Percentiles rank a stretch among this genome's conserved stretches.
phyloP scores from a whole-genome alignment of 768 basidiomycete species.

The Leccinellum rugosiceps region DNA sequence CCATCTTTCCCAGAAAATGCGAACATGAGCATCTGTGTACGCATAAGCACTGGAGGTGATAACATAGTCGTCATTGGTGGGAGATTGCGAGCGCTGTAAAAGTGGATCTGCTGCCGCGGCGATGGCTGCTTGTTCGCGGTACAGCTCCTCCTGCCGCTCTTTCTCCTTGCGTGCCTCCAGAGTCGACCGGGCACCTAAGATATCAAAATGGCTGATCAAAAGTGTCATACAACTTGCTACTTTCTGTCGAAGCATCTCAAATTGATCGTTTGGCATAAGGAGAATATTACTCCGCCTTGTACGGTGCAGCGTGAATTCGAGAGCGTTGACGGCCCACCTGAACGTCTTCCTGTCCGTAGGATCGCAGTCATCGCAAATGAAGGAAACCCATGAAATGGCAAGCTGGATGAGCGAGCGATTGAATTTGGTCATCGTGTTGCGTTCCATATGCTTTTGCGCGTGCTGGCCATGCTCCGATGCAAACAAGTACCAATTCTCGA shows the following conservation, averaged over 20 bases:
- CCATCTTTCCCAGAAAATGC: conserved; percentile 73
- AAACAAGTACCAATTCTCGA: conserved; percentile 93
- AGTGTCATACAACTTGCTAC: conserved; percentile 96
- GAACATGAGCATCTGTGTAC: conserved; percentile 62
- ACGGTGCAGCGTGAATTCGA: conserved; percentile 87
- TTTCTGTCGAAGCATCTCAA: conserved; percentile 84
- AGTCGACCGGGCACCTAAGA: conserved; percentile 88
- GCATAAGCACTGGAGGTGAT: conserved; percentile 32
- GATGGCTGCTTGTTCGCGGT: conserved; percentile 52
- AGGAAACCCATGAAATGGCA: conserved; percentile 96
- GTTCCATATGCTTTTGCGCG: conserved; percentile 86
- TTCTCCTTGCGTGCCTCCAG: conserved; percentile 88
- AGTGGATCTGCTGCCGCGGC: conserved; percentile 47
- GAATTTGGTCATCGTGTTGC: conserved; percentile 64
- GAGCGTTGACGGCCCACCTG: conserved; percentile 95
- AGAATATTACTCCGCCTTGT: conserved; percentile 88
- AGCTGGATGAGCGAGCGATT: conserved; percentile 81
- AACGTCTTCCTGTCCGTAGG: conserved; percentile 94
- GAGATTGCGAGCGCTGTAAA: conserved; percentile 38
- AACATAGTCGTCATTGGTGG: conserved; percentile 36
- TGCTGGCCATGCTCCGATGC: conserved; percentile 96
- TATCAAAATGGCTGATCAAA: conserved; percentile 97
- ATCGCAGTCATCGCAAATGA: conserved; percentile 98
- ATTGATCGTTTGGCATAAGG: conserved; percentile 83
- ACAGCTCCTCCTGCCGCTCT: conserved; percentile 69